Evolutionary conservation across 495 filamentous ascomycete genomes (phyloP).

Genomic region (Trichocladium antarcticum): DNA sequence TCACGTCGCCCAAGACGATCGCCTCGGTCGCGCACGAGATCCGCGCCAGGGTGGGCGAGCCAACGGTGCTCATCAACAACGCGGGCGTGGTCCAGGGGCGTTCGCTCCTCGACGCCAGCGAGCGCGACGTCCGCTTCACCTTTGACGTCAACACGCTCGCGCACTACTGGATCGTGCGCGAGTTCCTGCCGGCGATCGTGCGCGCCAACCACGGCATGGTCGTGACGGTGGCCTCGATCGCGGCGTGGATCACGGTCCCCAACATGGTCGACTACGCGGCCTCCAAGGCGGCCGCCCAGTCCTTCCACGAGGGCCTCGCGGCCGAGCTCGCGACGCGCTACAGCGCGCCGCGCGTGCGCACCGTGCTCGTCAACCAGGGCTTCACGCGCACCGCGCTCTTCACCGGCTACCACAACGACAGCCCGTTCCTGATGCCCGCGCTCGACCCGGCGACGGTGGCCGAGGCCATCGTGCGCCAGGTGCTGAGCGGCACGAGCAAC

Average conservation of each 20-base stretch:
- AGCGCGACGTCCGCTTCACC: constrained; percentile 47
- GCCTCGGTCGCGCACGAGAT: constrained; percentile 38
- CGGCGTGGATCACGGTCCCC: constrained; percentile 48
- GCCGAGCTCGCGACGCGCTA: constrained; percentile 52
- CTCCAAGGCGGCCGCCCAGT: constrained; percentile 53
- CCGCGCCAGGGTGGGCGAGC: constrained; percentile 46
- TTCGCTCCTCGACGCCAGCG: constrained; percentile 46
- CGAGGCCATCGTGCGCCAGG: constrained; percentile 49
- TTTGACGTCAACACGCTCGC: constrained; percentile 63
- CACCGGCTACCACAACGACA: constrained; percentile 44
- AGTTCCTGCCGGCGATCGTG: constrained; percentile 60
- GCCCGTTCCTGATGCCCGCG: constrained; percentile 42
- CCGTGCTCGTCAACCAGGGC: constrained; percentile 54
- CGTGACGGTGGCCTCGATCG: constrained; percentile 57
- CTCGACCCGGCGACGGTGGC: constrained; percentile 54
- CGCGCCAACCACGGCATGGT: constrained; percentile 58
- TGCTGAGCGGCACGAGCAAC: constrained; percentile 45
- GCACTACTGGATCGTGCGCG: constrained; percentile 52
- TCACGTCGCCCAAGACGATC: constrained; percentile 44
- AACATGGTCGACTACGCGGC: constrained; percentile 59
- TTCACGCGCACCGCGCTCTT: constrained; percentile 54
- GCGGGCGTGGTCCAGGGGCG: constrained; percentile 54
- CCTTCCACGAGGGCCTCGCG: constrained; percentile 59
- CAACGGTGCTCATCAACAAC: constrained; percentile 67
- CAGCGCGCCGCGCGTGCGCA: constrained; percentile 52